Evolutionary conservation across 805 yeast genomes (phyloP), one percentile per base, ranked within the genome.

Genomic region (Blastobotrys peoriensis): DNA sequence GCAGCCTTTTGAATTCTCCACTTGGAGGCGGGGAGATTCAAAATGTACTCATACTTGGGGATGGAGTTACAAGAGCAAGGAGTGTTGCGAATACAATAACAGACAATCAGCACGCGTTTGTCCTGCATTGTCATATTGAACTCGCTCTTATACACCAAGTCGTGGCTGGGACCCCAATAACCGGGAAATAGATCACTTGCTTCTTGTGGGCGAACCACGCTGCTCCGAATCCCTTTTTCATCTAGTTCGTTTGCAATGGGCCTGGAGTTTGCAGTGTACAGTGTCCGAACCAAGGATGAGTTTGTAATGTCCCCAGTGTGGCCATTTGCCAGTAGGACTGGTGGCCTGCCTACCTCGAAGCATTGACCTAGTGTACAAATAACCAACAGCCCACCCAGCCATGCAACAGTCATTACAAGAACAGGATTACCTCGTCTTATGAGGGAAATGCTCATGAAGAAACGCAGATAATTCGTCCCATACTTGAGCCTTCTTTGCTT

Each of bases 391-490:
- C n/a, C n/a, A n/a, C n/a, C n/a, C n/a, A n/a, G n/a, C n/a, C n/a
- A n/a, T n/a, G n/a, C n/a, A n/a, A n/a, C n/a, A n/a, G n/a, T n/a
- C n/a, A n/a, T n/a, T n/a, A n/a, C n/a, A n/a, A n/a, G n/a, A n/a
- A n/a, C n/a, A n/a, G n/a, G n/a, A n/a, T n/a, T n/a, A n/a, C n/a
- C n/a, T n/a, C n/a, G n/a, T n/a, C n/a, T n/a, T n/a, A n/a, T n/a
- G n/a, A 5, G 39, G 40, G 19, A 5, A 22, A 4, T 36, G 5
- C 19, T 35, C 5, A 30, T 44, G 37, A 40, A 58, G 27, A 18
- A 38, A 45, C 8, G 15, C 22, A 2, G 60, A 61, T 43, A 81
- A 52, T 9, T 60, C 59, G 10, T 55, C 53, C 87, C 87, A 82
- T 15, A 73, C 50, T 3, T 45, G 53, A 41, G 76, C 55, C 55